phyloP scores from a whole-genome alignment of 768 basidiomycete species.

The Austroboletus festivus region DNA sequence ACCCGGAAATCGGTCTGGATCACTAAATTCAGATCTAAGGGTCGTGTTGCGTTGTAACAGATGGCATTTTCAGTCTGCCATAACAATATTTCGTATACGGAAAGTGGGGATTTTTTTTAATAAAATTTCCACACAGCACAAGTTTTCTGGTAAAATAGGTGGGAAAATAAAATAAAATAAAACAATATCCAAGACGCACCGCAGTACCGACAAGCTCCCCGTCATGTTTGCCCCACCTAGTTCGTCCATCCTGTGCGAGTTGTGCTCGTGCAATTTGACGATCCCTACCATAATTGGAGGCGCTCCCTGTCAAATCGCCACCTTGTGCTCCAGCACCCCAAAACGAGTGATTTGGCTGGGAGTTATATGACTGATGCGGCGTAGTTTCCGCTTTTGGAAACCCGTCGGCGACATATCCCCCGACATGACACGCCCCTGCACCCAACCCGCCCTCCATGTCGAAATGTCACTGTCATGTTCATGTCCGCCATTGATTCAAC shows the following conservation, averaged over 20 bases:
- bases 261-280: constrained; percentile 17
- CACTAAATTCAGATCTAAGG: constrained; percentile 72
- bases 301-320: constrained; percentile 19
- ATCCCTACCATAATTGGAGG: constrained; percentile 24
- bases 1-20: constrained; percentile 46
- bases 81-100: constrained; percentile 39
- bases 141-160: constrained; percentile 19
- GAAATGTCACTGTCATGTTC: constrained; percentile 27
- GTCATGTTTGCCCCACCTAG: not conserved
- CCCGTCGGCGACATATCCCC: constrained; percentile 27
- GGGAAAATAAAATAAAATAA: constrained; percentile 24
- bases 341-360: constrained; percentile 20
- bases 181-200: constrained; percentile 8
- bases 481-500: constrained; percentile 18
- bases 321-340: constrained; percentile 25
- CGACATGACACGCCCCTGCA: constrained; percentile 22
- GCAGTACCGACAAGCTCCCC: not conserved
- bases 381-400: constrained; percentile 22
- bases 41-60: constrained; percentile 55
- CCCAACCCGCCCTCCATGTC: constrained; percentile 20
- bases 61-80: constrained; percentile 40
- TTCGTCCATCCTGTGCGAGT: not conserved
- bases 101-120: constrained; percentile 47
- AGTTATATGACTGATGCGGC: constrained; percentile 29
- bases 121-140: constrained; percentile 31